phyloP scores from a whole-genome alignment of 371 early-diverging fungal species.

The Dichotomocladium elegans region DNA sequence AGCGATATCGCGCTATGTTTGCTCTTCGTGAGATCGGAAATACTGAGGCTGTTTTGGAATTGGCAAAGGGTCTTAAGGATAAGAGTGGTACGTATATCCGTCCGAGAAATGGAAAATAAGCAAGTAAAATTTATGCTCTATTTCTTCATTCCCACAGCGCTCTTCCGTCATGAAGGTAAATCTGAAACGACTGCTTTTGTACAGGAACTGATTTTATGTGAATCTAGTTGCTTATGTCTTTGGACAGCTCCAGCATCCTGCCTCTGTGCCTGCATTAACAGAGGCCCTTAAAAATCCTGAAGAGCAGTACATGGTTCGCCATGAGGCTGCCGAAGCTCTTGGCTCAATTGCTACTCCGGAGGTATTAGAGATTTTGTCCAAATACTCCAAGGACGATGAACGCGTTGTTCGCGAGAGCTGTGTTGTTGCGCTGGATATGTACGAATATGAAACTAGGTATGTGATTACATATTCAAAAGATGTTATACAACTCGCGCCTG shows the following conservation, averaged over 20 bases:
- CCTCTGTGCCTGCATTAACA: conserved; percentile 83
- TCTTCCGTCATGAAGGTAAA: conserved; percentile 95
- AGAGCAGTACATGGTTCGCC: conserved; percentile 97
- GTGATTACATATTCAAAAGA: too few species aligned
- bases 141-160: conserved; percentile 40
- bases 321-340: conserved; percentile 99
- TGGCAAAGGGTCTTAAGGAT: conserved; percentile 87
- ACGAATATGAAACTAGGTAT: conserved; percentile 82
- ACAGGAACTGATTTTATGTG: too few species aligned
- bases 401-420: conserved; percentile 96
- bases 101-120: not conserved
- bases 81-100: conserved; percentile 41
- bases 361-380: conserved; percentile 69
- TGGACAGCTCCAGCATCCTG: conserved; percentile 97
- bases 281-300: conserved; percentile 66
- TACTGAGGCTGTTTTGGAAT: conserved; percentile 80
- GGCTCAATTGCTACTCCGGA: conserved; percentile 98
- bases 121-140: not conserved
- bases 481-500: too few species aligned
- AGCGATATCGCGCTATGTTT: conserved; percentile 99
- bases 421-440: conserved; percentile 97
- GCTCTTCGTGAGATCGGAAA: conserved; percentile 90
- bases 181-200: not conserved
- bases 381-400: conserved; percentile 75
- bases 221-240: conserved; percentile 91